Base-by-base conservation (phyloP, 139 green algal genomes). In the Protoeuglena noctilucae region DNA sequence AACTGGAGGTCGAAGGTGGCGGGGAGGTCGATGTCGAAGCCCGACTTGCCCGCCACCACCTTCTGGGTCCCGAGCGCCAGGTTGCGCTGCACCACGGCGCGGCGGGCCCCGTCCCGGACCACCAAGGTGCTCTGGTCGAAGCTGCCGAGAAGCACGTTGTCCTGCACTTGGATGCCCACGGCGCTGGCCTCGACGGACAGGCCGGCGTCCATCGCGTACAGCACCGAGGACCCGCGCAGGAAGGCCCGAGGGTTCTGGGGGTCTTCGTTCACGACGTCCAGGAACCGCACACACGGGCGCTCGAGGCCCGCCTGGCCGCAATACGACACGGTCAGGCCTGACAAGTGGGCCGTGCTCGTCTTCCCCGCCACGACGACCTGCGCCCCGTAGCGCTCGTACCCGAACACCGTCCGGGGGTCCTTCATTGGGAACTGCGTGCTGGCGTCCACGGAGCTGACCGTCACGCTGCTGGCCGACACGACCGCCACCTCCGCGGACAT, bases 21-120 rank as follows among this genome's bases (percentile, higher is more conserved):
- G 24, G 57, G 39, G 14, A 53, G 48, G 4, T 29, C 23, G 23
- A 31, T 29, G 48, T 53, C 48, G 48, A 53, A 53, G 22, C 22
- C 21, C 22, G 22, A 39, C n/a, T 53, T 53, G 23, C 48, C 48
- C 48, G 29, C 48, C 48, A 53, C 30, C 5, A 53, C 23, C 24
- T 78, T 74, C 52, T 64, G 61, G 0, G 57, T 60, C 29, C 67
- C 67, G 9, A 69, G 30, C 0, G 45, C 71, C 2, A 73, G 52
- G 48, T 75, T 75, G 51, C 40, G 58, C 1, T 26, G 2, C 5
- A 75, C 40, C 17, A 51, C 18, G 39, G 58, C 61, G 48, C 53
- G 26, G 12, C 45, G 57, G 52, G 28, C 28, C 18, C 21, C 47
- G 18, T 28, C 45, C 9, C 69, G 16, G 17, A 46, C 12, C 40